Conservation (phyloP, 1,284 basidiomycete species). For the Tranzscheliella williamsii region DNA sequence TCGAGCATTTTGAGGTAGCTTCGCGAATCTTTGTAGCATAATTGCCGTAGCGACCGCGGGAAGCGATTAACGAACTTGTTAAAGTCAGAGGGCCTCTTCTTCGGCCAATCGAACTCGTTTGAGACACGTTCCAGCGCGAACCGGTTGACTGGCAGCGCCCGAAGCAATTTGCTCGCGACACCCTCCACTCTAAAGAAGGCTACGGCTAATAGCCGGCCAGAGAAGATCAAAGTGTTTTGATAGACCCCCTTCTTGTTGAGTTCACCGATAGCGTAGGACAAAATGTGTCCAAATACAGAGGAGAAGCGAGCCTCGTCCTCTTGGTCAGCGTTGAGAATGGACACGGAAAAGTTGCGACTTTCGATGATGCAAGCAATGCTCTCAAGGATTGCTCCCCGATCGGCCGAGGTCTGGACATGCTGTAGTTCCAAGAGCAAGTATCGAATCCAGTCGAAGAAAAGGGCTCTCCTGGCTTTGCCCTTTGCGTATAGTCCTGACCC, state of each 20-base stretch:
- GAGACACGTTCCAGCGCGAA: conserved; percentile 53
- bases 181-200: conserved; percentile 53
- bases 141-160: conserved; percentile 53
- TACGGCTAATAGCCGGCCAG: conserved; percentile 50
- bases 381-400: conserved; percentile 54
- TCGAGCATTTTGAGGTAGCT: conserved; percentile 54
- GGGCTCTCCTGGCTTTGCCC: conserved; percentile 38
- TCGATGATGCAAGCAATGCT: conserved; percentile 57
- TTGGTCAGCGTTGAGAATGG: conserved; percentile 31
- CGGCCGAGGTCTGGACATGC: conserved; percentile 54
- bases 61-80: conserved; percentile 35
- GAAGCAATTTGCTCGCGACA: conserved; percentile 53
- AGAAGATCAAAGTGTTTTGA: conserved; percentile 57
- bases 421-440: conserved; percentile 49
- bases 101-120: conserved; percentile 46
- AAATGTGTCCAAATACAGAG: conserved; percentile 50
- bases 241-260: conserved; percentile 59
- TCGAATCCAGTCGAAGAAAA: conserved; percentile 58
- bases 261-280: conserved; percentile 55
- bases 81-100: conserved; percentile 31
- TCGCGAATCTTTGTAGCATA: conserved; percentile 52
- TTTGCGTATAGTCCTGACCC: conserved; percentile 28
- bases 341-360: conserved; percentile 46
- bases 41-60: conserved; percentile 39
- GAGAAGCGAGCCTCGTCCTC: conserved; percentile 47